Base-by-base conservation (phyloP, 495 filamentous ascomycete genomes). In the Endocarpon pusillum region DNA sequence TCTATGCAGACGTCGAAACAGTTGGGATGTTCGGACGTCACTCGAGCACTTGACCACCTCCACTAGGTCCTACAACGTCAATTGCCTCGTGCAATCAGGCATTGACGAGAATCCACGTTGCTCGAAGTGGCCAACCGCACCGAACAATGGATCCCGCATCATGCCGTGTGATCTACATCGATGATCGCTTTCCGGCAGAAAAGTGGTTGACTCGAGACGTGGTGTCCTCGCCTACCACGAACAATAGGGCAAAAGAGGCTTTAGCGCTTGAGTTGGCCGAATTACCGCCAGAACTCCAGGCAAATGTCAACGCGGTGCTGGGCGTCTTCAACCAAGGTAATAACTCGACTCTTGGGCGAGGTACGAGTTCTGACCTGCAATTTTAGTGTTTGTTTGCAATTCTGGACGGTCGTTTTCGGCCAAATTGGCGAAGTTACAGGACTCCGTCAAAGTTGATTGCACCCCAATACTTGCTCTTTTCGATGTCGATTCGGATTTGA, bases 161-260 rank as follows among this genome's bases (percentile, higher is more conserved):
- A 40, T 86, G 77, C 58, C 75, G 79, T 58, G 73, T 81, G 39
- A 75, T 89, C 42, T 89, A 85, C 51, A 80, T 89, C 39, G 79
- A 89, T 57, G 75, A 75, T 49, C 69, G 71, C 33, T 69, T 80
- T 34, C 59, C 57, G 39, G 61, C 71, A 41, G 75, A 83, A 41
- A 62, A 73, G 47, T 58, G 65, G 56, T 60, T 75, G 35, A 58
- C 48, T 39, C 49, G 58, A 36, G 53, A 48, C 29, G n/a, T n/a
- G n/a, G n/a, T n/a, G n/a, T n/a, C 16, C n/a, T 37, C 15, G 10
- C 17, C 11, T 41, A 18, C 11, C 16, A 34, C 19, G 21, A 28
- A 17, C 11, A 17, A 3, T 26, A 32, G 19, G 21, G 17, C n/a
- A n/a, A 36, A 2, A n/a, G 21, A 34, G 32, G 10, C 16, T 19